These are phyloP conservation scores for Rhinocladiella mackenziei DNA, from an alignment of 2,329 filamentous ascomycete genomes.

Conservation along the genomic window DNA sequence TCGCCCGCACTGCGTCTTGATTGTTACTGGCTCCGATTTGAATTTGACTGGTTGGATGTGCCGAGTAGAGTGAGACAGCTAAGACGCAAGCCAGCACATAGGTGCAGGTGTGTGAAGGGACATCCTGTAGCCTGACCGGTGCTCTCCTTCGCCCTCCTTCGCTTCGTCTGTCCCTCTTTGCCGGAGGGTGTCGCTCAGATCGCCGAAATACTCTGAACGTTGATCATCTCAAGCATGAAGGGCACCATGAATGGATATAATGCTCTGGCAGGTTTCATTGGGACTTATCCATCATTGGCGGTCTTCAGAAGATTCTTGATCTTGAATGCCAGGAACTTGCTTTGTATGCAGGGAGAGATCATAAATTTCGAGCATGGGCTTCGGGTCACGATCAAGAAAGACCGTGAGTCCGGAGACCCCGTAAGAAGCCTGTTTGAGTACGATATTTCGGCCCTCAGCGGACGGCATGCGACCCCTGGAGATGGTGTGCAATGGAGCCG, in stretches of 20 bases:
- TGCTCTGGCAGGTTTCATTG: conserved; percentile 21
- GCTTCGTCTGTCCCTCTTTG: no score
- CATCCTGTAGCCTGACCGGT: no score
- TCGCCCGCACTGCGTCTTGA: no score
- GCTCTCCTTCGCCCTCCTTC: no score
- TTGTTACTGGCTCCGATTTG: no score
- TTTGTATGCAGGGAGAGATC: conserved; percentile 35
- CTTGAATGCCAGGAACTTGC: conserved; percentile 31
- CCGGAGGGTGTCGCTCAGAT: no score
- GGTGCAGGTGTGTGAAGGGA: no score
- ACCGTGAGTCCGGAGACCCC: conserved; percentile 4
- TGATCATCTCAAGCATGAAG: no score
- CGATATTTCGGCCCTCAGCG: conserved; percentile 7
- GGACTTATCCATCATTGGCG: conserved; percentile 14
- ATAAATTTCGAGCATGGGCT: conserved; percentile 26
- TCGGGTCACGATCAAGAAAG: conserved; percentile 1
- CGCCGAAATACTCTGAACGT: no score
- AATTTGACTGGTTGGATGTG: no score
- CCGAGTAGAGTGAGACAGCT: no score
- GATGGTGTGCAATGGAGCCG: conserved; percentile 8
- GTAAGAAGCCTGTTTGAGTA: conserved; percentile 4
- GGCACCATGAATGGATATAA: conserved; percentile 21
- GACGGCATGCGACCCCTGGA: not conserved
- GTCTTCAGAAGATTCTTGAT: conserved; percentile 32
- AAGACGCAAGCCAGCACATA: no score